Percentiles rank a stretch among this genome's conserved stretches.
These are phyloP conservation scores for Chlorella sorokiniana DNA, from an alignment of 139 green algal species.

Conservation along the genomic window DNA sequence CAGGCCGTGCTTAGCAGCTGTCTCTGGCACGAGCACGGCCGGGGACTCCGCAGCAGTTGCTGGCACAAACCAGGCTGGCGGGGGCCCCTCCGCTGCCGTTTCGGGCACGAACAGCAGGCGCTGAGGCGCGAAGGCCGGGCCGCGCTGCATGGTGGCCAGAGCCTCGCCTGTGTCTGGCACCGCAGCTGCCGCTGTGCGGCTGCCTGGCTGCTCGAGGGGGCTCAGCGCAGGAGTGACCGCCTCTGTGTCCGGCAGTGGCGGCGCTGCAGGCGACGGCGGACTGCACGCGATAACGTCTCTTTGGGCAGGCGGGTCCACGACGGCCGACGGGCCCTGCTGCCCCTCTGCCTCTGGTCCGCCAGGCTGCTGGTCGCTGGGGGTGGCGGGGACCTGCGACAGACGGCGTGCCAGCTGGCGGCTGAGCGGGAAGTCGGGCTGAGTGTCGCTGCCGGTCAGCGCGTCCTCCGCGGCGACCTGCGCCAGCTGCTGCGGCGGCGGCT, in stretches of 20 bases:
- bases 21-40: background rate
- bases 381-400: constrained; percentile 10
- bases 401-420: background rate
- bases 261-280: no score
- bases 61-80: background rate
- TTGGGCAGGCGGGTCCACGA: background rate
- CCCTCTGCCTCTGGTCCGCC: background rate
- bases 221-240: background rate
- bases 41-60: background rate
- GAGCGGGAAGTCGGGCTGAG: background rate
- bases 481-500: background rate
- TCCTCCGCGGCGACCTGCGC: no score
- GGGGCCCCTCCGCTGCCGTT: background rate
- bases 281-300: no score
- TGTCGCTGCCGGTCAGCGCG: constrained; percentile 2
- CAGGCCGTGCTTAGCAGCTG: background rate
- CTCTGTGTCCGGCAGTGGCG: background rate
- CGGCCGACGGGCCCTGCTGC: background rate
- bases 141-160: background rate
- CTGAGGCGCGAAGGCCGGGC: background rate
- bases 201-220: background rate
- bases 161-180: background rate
- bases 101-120: constrained; percentile 17
- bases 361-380: background rate
- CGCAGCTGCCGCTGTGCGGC: background rate